phyloP scores from a whole-genome alignment of 768 basidiomycete species.

The Boletus sp. region DNA sequence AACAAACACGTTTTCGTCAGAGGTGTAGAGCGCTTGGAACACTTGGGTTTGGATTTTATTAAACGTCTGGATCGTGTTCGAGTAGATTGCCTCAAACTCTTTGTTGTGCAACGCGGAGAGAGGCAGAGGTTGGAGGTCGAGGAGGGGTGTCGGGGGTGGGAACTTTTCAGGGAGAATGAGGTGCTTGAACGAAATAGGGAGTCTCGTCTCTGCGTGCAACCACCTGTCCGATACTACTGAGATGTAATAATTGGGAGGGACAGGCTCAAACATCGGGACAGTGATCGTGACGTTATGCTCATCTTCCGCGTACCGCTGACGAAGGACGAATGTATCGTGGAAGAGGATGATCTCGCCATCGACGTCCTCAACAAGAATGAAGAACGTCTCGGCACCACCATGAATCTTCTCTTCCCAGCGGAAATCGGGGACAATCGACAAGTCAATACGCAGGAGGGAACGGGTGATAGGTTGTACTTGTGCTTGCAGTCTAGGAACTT shows the following conservation, averaged over 20 bases:
- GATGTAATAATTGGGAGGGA: constrained; percentile 98
- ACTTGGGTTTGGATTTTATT: constrained; percentile 99
- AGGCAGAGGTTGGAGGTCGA: constrained; percentile 90
- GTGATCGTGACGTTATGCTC: constrained; percentile 95
- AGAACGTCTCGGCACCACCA: constrained; percentile 84
- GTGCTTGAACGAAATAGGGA: constrained; percentile 97
- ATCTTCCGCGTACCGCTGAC: constrained; percentile 87
- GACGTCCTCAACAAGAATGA: constrained; percentile 94
- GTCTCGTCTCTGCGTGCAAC: constrained; percentile 91
- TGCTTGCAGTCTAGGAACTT: constrained; percentile 67
- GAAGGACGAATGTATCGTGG: constrained; percentile 90
- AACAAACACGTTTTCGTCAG: constrained; percentile 95
- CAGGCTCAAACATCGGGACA: constrained; percentile 95
- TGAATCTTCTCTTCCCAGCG: constrained; percentile 96
- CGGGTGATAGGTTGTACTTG: constrained; percentile 97
- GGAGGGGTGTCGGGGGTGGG: constrained; percentile 87
- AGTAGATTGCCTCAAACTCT: constrained; percentile 87
- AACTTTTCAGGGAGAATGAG: constrained; percentile 97
- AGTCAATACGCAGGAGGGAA: constrained; percentile 85
- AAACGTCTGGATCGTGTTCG: constrained; percentile 76
- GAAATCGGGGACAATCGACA: constrained; percentile 97
- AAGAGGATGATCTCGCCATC: constrained; percentile 96
- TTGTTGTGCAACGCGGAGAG: constrained; percentile 91
- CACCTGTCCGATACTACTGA: constrained; percentile 93
- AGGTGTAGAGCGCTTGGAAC: constrained; percentile 95